These are phyloP conservation scores for Calonectria pteridis DNA, from an alignment of 2,329 filamentous ascomycete genomes.

Conservation along the genomic window DNA sequence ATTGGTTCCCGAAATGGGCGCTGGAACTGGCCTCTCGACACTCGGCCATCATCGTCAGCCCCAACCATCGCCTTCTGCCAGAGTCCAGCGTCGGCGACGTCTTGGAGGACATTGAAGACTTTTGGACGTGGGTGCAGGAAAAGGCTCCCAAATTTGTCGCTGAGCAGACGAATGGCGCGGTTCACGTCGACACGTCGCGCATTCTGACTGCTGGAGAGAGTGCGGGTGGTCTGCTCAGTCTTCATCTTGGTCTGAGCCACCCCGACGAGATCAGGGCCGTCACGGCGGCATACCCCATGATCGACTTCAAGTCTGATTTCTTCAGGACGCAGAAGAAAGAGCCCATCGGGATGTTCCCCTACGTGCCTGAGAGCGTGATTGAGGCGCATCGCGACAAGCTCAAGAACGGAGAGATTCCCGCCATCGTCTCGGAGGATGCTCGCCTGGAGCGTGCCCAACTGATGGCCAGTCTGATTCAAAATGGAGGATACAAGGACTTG, in stretches of 20 bases:
- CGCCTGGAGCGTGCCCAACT: background rate
- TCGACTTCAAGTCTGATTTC: background rate
- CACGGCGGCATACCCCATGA: constrained; percentile 10
- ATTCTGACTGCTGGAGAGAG: constrained; percentile 14
- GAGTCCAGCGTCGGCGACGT: background rate
- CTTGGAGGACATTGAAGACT: constrained; percentile 15
- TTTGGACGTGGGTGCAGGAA: constrained; percentile 8
- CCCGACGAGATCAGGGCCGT: constrained; percentile 6
- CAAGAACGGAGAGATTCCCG: background rate
- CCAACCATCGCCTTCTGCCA: constrained; percentile 6
- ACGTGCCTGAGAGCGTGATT: background rate
- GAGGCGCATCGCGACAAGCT: background rate
- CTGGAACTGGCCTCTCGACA: constrained; percentile 15
- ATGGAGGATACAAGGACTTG: background rate
- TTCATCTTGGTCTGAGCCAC: constrained; percentile 9
- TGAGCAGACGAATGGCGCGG: background rate
- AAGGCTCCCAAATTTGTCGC: background rate
- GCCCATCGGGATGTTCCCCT: background rate
- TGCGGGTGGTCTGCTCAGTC: constrained; percentile 15
- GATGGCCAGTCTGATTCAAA: constrained; percentile 6
- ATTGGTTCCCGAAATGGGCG: constrained; percentile 14
- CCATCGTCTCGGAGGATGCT: background rate
- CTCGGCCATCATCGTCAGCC: constrained; percentile 9
- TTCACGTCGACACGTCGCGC: constrained; percentile 2
- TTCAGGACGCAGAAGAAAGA: background rate